Percentiles rank a stretch among this genome's conserved stretches.
Evolutionary conservation across 495 filamentous ascomycete genomes (phyloP).

Genomic region (Penicillium daleae): DNA sequence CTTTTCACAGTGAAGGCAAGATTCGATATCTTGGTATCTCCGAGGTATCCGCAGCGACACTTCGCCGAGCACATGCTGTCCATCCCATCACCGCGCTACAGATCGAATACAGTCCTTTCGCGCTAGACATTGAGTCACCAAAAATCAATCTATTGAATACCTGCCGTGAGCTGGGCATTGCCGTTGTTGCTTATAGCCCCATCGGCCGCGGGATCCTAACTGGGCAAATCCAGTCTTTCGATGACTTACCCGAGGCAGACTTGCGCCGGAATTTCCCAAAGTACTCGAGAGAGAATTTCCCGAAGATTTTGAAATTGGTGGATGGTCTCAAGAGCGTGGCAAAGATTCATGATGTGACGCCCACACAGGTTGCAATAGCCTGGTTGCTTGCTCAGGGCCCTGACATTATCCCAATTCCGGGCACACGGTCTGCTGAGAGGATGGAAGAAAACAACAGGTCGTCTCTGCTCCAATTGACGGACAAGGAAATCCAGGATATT

Average conservation of each 20-base stretch:
- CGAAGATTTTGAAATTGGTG: background rate
- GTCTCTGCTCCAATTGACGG: background rate
- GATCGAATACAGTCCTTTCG: constrained; percentile 67
- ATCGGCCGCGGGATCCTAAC: constrained; percentile 64
- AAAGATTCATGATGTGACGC: background rate
- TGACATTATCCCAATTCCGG: background rate
- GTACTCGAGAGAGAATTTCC: background rate
- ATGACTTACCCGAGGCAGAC: constrained; percentile 51
- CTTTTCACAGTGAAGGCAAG: constrained; percentile 50
- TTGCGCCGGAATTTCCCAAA: constrained; percentile 45
- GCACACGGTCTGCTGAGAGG: background rate
- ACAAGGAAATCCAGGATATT: background rate
- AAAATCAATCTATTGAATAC: constrained; percentile 54
- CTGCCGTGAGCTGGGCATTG: constrained; percentile 64
- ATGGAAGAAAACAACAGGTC: background rate
- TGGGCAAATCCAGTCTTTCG: constrained; percentile 45
- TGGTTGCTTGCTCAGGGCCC: background rate
- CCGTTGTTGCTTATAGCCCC: constrained; percentile 64
- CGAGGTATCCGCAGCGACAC: constrained; percentile 57
- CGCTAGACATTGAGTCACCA: constrained; percentile 59
- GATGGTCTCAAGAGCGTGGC: background rate
- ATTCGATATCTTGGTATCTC: constrained; percentile 59
- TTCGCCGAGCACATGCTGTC: constrained; percentile 65
- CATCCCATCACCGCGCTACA: constrained; percentile 64
- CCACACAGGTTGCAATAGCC: background rate